These are phyloP conservation scores for Phialocephala sp. DNA, from an alignment of 2,329 filamentous ascomycete genomes.

Conservation along the genomic window DNA sequence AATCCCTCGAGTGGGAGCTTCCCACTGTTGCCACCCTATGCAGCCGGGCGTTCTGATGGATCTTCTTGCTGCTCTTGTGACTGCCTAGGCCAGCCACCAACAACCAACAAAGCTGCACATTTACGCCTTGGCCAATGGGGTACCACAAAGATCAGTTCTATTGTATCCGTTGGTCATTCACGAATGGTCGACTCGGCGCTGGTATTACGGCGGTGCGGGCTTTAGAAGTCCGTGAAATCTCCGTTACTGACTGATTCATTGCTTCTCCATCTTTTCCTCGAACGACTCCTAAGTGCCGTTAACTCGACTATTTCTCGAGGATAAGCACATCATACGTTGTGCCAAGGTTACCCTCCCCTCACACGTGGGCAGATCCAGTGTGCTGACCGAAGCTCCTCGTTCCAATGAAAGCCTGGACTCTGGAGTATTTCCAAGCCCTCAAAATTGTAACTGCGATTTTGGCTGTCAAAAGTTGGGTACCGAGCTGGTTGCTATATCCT, in stretches of 20 bases:
- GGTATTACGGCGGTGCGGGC: neutral
- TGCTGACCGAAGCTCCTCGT: neutral
- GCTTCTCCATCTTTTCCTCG: neutral
- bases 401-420: neutral
- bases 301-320: neutral
- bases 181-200: neutral
- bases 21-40: conserved; percentile 4
- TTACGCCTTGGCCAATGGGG: conserved; percentile 1
- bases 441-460: neutral
- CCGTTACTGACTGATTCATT: conserved; percentile 2
- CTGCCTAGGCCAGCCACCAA: conserved; percentile 11
- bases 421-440: neutral
- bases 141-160: neutral
- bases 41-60: neutral
- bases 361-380: neutral
- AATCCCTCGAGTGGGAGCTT: conserved; percentile 13
- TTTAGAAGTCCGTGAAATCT: neutral
- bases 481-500: neutral
- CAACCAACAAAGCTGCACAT: conserved; percentile 3
- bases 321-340: conserved; percentile 3
- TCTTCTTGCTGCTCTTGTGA: conserved; percentile 13
- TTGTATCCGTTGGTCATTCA: neutral
- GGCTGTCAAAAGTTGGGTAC: neutral
- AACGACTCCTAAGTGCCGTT: neutral
- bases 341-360: neutral